Evolutionary conservation across 2,329 filamentous ascomycete genomes (phyloP).

Genomic region (Claviceps sp.): DNA sequence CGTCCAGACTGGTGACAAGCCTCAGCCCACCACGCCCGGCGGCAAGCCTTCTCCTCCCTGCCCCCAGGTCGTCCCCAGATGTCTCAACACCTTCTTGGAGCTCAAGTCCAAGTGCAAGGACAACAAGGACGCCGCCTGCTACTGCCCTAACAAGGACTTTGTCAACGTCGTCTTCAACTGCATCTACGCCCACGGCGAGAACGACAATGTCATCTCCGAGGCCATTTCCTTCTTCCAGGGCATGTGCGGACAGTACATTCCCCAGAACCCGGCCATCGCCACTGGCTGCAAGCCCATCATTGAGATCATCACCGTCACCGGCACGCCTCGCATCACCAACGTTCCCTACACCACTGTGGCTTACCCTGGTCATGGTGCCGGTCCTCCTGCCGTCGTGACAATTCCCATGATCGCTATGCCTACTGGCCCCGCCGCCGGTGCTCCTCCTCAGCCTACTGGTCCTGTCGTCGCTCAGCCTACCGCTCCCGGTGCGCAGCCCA

Average conservation of each 20-base stretch:
- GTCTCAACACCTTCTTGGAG: conserved; percentile 83
- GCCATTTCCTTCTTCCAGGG: conserved; percentile 79
- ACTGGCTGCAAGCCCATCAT: conserved; percentile 57
- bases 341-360: conserved; percentile 38
- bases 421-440: conserved; percentile 14
- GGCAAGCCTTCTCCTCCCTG: conserved; percentile 24
- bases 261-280: conserved; percentile 71
- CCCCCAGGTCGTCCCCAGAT: conserved; percentile 67
- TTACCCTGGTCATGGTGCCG: conserved; percentile 33
- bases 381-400: conserved; percentile 31
- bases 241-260: conserved; percentile 67
- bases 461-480: conserved; percentile 4
- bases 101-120: conserved; percentile 55
- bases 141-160: conserved; percentile 69
- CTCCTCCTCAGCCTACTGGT: conserved; percentile 7
- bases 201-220: conserved; percentile 50
- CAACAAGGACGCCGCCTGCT: conserved; percentile 75
- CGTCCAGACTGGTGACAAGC: conserved; percentile 5
- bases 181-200: conserved; percentile 61
- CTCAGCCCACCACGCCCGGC: conserved; percentile 9
- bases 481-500: conserved; percentile 1
- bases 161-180: conserved; percentile 70
- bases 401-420: conserved; percentile 41
- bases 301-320: conserved; percentile 42
- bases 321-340: conserved; percentile 36